A percentile compares a stretch with the other conserved stretches of the same genome.
These are phyloP conservation scores for Oryza brachyantha DNA, from an alignment of 176 grass and related monocot genomes.

Conservation along the genomic window DNA sequence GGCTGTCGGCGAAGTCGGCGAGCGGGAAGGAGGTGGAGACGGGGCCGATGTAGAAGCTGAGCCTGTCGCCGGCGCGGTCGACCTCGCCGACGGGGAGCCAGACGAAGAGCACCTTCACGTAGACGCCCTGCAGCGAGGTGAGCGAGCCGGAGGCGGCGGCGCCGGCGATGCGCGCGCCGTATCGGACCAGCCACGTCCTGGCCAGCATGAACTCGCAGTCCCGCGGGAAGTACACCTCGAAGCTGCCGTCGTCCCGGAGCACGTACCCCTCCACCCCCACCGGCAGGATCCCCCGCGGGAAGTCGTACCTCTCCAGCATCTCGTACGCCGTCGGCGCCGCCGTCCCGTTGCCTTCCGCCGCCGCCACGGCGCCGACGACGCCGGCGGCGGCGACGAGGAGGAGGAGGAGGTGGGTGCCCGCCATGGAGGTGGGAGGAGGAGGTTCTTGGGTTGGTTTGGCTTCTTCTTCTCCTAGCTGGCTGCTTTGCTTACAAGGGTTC, in stretches of 20 bases:
- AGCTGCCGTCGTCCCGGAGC: constrained; percentile 36
- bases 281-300: constrained; percentile 55
- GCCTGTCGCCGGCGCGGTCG: constrained; percentile 7
- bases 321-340: constrained; percentile 48
- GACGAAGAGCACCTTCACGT: constrained; percentile 49
- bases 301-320: constrained; percentile 56
- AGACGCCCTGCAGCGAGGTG: constrained; percentile 31
- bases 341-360: background rate
- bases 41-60: constrained; percentile 49
- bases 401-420: background rate
- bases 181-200: constrained; percentile 33
- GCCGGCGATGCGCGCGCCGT: constrained; percentile 39
- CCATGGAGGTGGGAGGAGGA: background rate
- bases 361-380: background rate
- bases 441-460: background rate
- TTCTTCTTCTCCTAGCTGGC: background rate
- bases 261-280: constrained; percentile 44
- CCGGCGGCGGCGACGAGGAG: background rate
- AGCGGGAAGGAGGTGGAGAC: constrained; percentile 43
- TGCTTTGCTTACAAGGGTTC: background rate
- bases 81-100: constrained; percentile 44
- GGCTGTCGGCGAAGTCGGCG: constrained; percentile 41
- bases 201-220: constrained; percentile 47
- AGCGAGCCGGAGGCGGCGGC: constrained; percentile 6
- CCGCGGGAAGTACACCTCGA: constrained; percentile 44